Conservation (phyloP, 208 protist genomes). For the Naegleria lovaniensis region DNA sequence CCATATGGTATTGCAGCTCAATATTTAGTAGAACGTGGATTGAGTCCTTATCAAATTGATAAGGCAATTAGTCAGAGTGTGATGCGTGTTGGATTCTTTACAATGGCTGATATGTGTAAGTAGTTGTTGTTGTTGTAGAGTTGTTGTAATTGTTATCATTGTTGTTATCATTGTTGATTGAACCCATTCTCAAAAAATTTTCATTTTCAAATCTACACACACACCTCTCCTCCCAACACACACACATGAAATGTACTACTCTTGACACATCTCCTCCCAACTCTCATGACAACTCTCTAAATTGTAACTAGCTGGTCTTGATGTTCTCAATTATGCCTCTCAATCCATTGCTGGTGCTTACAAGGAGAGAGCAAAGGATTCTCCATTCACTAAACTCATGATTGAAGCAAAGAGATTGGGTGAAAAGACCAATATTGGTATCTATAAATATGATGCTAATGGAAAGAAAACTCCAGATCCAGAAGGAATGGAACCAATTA, state of each 20-base stretch:
- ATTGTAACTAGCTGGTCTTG: conserved; percentile 77
- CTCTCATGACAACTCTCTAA: too few relatives aligned
- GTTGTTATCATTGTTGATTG: too few relatives aligned
- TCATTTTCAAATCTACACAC: too few relatives aligned
- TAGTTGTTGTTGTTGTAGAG: background rate
- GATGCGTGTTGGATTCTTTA: conserved; percentile 78
- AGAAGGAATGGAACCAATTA: background rate
- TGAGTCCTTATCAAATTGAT: conserved; percentile 61
- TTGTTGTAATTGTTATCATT: too few relatives aligned
- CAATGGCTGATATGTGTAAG: conserved; percentile 63
- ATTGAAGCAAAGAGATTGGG: conserved; percentile 59
- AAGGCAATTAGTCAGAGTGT: conserved; percentile 65
- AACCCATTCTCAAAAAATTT: too few relatives aligned
- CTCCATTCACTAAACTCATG: conserved; percentile 51
- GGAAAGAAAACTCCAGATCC: background rate
- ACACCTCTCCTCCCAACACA: too few relatives aligned
- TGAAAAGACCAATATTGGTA: conserved; percentile 74
- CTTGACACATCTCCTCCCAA: too few relatives aligned
- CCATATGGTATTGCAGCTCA: conserved; percentile 34
- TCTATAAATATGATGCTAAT: conserved; percentile 51
- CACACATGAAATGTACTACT: too few relatives aligned
- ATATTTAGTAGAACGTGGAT: conserved; percentile 42
- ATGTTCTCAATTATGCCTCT: conserved; percentile 69
- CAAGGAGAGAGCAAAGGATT: background rate
- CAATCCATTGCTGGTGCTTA: conserved; percentile 44